These are phyloP conservation scores for Microsporum audouinii DNA, from an alignment of 2,329 filamentous ascomycete genomes.

Conservation along the genomic window DNA sequence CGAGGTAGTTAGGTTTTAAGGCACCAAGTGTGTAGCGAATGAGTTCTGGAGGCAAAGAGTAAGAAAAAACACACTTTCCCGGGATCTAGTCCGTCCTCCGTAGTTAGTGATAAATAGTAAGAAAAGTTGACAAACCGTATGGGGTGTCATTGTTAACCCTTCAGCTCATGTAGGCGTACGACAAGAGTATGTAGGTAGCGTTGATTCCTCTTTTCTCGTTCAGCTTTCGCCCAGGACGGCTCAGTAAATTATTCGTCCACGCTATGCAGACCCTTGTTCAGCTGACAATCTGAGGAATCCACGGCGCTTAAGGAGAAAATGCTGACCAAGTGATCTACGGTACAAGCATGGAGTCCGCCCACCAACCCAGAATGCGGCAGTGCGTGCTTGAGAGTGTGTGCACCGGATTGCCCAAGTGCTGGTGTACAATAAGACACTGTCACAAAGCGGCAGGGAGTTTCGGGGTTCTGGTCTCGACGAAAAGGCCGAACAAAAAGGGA, in stretches of 20 bases:
- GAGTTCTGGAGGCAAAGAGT: background rate
- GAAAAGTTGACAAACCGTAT: background rate
- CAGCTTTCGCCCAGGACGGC: background rate
- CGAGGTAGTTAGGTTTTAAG: background rate
- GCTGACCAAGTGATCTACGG: conserved; percentile 1
- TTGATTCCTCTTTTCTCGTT: background rate
- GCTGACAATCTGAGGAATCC: conserved; percentile 1
- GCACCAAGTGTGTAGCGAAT: conserved; percentile 13
- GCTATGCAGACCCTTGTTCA: conserved; percentile 2
- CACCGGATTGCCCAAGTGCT: background rate
- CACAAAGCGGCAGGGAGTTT: background rate
- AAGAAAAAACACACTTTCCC: background rate
- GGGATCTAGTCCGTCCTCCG: background rate
- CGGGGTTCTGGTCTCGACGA: background rate
- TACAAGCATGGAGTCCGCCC: background rate
- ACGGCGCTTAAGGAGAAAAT: conserved; percentile 1
- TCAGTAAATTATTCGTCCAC: background rate
- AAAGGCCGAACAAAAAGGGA: background rate
- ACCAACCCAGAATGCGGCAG: background rate
- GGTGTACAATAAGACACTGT: background rate
- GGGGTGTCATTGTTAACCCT: background rate
- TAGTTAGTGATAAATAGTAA: background rate
- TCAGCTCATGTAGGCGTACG: background rate
- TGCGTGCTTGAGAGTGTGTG: background rate
- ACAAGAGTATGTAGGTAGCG: background rate